Evolutionary conservation across 805 yeast species (phyloP).

Genomic region (fission yeast (Schizosaccharomyces pombe)): ASM294v3 CU329670.1:2649001-2649500

Average conservation of each 20-base stretch:
- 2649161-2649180: constrained; percentile 58
- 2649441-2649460: constrained; percentile 42
- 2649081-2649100: constrained; percentile 34
- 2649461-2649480: constrained; percentile 25
- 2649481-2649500: constrained; percentile 24
- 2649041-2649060: constrained; percentile 23
- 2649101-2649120: constrained; percentile 25
- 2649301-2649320: constrained; percentile 6
- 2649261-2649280: constrained; percentile 29
- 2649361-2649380: constrained; percentile 52
- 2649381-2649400: constrained; percentile 44
- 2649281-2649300: constrained; percentile 8
- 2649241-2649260: constrained; percentile 44
- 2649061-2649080: constrained; percentile 25
- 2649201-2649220: constrained; percentile 44
- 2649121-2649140: constrained; percentile 30
- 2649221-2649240: constrained; percentile 38
- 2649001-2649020: constrained; percentile 31
- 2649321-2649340: constrained; percentile 26
- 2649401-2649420: constrained; percentile 52
- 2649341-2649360: constrained; percentile 50
- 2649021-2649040: constrained; percentile 22
- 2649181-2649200: constrained; percentile 58
- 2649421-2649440: constrained; percentile 60
- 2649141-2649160: constrained; percentile 46